phyloP scores from a whole-genome alignment of 257 asterid species.

The Fraxinus cuspidata region DNA sequence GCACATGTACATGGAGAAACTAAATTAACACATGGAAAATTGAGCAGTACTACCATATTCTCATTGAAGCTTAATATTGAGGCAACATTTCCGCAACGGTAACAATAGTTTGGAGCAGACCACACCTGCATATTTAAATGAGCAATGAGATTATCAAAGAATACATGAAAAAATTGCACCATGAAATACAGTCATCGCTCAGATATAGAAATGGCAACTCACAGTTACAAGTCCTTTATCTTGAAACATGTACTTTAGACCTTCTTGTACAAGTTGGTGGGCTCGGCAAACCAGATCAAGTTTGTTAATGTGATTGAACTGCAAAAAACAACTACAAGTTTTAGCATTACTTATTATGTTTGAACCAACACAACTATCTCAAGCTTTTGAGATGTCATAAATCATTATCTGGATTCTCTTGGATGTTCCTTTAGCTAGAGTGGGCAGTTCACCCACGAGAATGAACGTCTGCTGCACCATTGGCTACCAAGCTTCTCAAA shows the following conservation, averaged over 20 bases:
- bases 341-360: constrained; percentile 13
- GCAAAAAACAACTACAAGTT: constrained; percentile 31
- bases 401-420: constrained; percentile 4
- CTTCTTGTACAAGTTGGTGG: constrained; percentile 99
- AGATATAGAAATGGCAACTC: constrained; percentile 40
- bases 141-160: constrained; percentile 21
- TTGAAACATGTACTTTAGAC: constrained; percentile 95
- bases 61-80: constrained; percentile 95
- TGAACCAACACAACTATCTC: background rate
- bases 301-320: constrained; percentile 96
- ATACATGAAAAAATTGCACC: constrained; percentile 1
- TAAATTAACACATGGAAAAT: constrained; percentile 1
- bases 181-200: background rate
- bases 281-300: constrained; percentile 97
- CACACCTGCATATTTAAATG: constrained; percentile 65
- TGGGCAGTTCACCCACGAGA: background rate
- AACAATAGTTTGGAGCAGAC: constrained; percentile 99
- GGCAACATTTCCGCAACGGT: constrained; percentile 97
- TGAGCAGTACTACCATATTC: constrained; percentile 65
- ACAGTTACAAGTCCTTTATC: constrained; percentile 99
- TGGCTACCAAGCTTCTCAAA: background rate
- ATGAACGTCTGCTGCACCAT: background rate
- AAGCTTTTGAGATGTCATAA: background rate
- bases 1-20: background rate
- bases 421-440: background rate